These are phyloP conservation scores for Pyrenopolyporus hunteri DNA, from an alignment of 495 filamentous ascomycete genomes.

Conservation along the genomic window DNA sequence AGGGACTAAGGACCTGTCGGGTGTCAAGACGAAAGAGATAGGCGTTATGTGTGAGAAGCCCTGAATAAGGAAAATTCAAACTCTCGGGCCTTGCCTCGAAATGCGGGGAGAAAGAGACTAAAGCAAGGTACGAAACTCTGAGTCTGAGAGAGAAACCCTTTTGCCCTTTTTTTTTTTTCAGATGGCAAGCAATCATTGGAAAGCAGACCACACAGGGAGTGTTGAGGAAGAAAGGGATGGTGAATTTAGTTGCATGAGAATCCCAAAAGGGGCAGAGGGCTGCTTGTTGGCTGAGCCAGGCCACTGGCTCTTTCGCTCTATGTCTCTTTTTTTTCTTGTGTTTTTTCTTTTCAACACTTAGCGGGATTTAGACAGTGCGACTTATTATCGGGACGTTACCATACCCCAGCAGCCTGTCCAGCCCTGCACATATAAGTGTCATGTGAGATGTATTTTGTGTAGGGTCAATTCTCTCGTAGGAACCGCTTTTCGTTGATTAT, in stretches of 20 bases:
- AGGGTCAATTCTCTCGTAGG: slow-evolving; percentile 1
- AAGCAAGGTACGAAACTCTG: slow-evolving; percentile 32
- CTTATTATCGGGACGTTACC: slow-evolving; percentile 10
- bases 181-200: slow-evolving; percentile 19
- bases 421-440: slow-evolving; percentile 14
- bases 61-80: slow-evolving; percentile 15
- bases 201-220: slow-evolving; percentile 7
- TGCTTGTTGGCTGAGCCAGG: slow-evolving; percentile 6
- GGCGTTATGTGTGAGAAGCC: slow-evolving; percentile 15
- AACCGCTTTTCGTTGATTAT: background rate
- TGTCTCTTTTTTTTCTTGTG: slow-evolving; percentile 2
- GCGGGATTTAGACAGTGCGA: slow-evolving; percentile 23
- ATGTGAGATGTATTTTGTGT: slow-evolving; percentile 25
- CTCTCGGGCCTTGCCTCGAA: slow-evolving; percentile 14
- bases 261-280: slow-evolving; percentile 20
- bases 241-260: slow-evolving; percentile 12
- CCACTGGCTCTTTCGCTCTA: slow-evolving; percentile 7
- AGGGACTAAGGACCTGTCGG: slow-evolving; percentile 20
- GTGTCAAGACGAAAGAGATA: slow-evolving; percentile 7
- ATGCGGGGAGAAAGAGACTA: slow-evolving; percentile 22
- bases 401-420: slow-evolving; percentile 24
- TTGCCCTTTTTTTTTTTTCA: slow-evolving; percentile 21
- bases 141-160: slow-evolving; percentile 21
- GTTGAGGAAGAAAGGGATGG: slow-evolving; percentile 22
- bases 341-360: slow-evolving; percentile 17